A percentile compares a stretch with the other conserved stretches of the same genome.
Conservation (phyloP, 1,284 basidiomycete genomes). For the Porogramme epimiltina region DNA sequence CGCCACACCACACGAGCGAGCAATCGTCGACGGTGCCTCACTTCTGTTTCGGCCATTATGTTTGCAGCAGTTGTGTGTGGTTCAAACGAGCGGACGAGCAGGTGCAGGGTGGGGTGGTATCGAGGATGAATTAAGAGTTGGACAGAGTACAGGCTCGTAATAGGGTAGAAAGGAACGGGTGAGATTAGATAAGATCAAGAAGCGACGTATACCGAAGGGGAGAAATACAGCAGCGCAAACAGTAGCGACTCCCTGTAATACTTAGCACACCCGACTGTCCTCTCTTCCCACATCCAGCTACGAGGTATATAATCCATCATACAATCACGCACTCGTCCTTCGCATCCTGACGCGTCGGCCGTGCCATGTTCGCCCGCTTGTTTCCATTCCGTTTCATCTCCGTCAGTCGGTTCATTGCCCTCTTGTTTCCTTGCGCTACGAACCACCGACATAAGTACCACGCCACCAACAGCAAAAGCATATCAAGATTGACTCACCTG, state of each 20-base stretch:
- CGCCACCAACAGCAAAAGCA: neutral
- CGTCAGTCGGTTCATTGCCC: conserved; percentile 92
- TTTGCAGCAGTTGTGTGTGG: neutral
- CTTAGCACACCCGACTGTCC: neutral
- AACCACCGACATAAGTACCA: neutral
- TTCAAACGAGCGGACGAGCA: neutral
- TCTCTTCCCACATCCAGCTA: neutral
- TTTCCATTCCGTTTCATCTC: conserved; percentile 86
- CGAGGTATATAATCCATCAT: conserved; percentile 33
- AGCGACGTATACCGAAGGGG: neutral
- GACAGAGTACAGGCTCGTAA: conserved; percentile 11
- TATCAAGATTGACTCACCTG: conserved; percentile 59
- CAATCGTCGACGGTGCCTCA: neutral
- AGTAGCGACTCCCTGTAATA: neutral
- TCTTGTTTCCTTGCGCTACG: conserved; percentile 92
- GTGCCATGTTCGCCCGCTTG: conserved; percentile 69
- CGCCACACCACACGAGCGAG: neutral
- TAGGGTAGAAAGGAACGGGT: conserved; percentile 9
- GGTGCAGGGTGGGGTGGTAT: neutral
- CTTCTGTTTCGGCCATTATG: conserved; percentile 19
- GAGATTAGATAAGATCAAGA: conserved; percentile 31
- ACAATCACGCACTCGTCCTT: conserved; percentile 89
- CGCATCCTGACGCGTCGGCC: conserved; percentile 90
- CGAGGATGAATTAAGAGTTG: conserved; percentile 17
- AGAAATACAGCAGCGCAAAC: conserved; percentile 10